Evolutionary conservation across 2,329 filamentous ascomycete species (phyloP), one percentile per base, ranked within the genome.

Genomic region (Pseudogymnoascus sp.): DNA sequence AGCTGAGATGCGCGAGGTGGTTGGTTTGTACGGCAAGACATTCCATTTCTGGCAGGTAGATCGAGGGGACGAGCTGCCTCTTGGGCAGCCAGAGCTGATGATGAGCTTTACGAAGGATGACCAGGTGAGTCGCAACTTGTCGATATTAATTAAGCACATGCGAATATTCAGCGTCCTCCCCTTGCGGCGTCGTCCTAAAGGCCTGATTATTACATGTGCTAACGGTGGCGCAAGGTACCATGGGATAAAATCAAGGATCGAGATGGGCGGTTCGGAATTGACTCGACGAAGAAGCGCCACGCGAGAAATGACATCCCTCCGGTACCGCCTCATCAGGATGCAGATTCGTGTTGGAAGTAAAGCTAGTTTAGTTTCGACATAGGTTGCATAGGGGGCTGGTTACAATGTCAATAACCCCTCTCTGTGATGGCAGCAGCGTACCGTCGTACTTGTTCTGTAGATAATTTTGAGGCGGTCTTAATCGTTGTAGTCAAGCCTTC

Each of bases 21-120:
- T 91, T 3, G 79, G 83, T 0, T 73, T 95, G 2, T 96, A 96
- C 71, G 91, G 91, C 8, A 96, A 96, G 73, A 85, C 88, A 1
- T 95, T 89, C 74, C 91, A 96, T 73, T 79, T 95, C 43, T 96
- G 92, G 91, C 90, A 96, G 80, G 84, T 88, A 14, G 91, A 96
- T 75, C 79, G 83, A 5, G 90, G 90, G 0, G 85, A 93, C 70
- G 64, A 61, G n/a, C 69, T 89, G 62, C 86, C 86, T 1, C 70
- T 88, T 66, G 86, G 86, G 0, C 72, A 76, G 65, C 85, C 87
- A 62, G 75, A 86, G 74, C 74, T 89, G 67, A 88, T 89, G 83
- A 84, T 81, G 66, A 88, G 85, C 69, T 86, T 79, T 65, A 84
- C 82, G 24, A 72, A 72, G 8, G 74, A 76, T 59, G 75, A 77